Conservation (phyloP, 306 rosid genomes). For the Clitoria ternatea region DNA sequence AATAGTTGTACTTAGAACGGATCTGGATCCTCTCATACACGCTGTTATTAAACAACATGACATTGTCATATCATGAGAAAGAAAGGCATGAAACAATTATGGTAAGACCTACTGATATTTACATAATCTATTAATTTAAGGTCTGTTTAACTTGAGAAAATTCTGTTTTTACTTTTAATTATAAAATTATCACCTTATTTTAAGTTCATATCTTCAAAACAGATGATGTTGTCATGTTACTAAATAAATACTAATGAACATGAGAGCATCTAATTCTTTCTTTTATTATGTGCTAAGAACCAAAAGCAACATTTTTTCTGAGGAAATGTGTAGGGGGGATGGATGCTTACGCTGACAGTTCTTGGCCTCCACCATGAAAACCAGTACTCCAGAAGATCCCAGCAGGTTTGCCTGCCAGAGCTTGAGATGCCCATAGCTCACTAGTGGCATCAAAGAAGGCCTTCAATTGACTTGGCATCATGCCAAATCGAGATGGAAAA, state of each 20-base stretch:
- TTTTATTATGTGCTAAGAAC: not conserved
- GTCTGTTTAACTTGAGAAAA: no score
- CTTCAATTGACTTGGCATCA: slow-evolving; percentile 85
- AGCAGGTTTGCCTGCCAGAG: slow-evolving; percentile 95
- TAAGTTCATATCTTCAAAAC: no score
- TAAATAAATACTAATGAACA: no score
- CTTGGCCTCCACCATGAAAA: slow-evolving; percentile 94
- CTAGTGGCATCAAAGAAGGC: slow-evolving; percentile 81
- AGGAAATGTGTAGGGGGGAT: not conserved
- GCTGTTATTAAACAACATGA: no score
- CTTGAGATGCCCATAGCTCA: slow-evolving; percentile 73
- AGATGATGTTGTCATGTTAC: no score
- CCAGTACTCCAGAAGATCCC: slow-evolving; percentile 99
- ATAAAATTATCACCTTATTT: no score
- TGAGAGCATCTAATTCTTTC: no score
- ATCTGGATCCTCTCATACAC: not conserved
- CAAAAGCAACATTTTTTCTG: not conserved
- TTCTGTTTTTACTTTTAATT: no score
- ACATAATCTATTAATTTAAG: no score
- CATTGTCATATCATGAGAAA: no score
- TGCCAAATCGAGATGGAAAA: slow-evolving; percentile 92
- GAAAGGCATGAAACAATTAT: no score
- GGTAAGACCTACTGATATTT: no score
- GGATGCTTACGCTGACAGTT: slow-evolving; percentile 81
- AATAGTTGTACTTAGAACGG: not conserved